These are phyloP conservation scores for Hirsutella thompsonii DNA, from an alignment of 2,329 filamentous ascomycete genomes.

Conservation along the genomic window DNA sequence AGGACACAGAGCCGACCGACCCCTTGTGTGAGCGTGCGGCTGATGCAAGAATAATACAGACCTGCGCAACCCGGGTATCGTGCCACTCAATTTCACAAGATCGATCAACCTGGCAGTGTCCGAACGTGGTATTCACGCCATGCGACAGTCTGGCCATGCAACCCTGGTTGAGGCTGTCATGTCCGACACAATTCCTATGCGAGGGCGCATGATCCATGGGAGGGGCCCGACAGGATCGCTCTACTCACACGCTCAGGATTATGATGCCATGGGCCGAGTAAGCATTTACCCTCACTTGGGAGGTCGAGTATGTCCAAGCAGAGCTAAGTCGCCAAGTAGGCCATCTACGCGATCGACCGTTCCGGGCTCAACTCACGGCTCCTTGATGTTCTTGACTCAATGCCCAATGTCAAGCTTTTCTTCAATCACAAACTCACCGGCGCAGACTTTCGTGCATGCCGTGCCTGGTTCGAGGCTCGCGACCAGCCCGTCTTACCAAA, in stretches of 20 bases:
- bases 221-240: slow-evolving; percentile 49
- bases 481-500: slow-evolving; percentile 20
- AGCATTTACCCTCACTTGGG: slow-evolving; percentile 11
- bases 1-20: no score
- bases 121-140: slow-evolving; percentile 82
- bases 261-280: slow-evolving; percentile 81
- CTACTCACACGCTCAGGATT: slow-evolving; percentile 74
- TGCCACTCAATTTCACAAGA: slow-evolving; percentile 87
- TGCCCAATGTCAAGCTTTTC: slow-evolving; percentile 82
- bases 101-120: slow-evolving; percentile 97
- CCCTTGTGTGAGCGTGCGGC: background rate
- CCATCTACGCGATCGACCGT: slow-evolving; percentile 76
- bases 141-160: slow-evolving; percentile 55
- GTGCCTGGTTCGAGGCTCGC: slow-evolving; percentile 74
- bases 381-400: slow-evolving; percentile 67
- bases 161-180: slow-evolving; percentile 64
- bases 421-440: slow-evolving; percentile 92
- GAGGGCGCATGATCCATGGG: slow-evolving; percentile 92
- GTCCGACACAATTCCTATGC: slow-evolving; percentile 75
- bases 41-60: slow-evolving; percentile 48
- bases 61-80: slow-evolving; percentile 68
- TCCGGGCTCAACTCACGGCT: slow-evolving; percentile 71
- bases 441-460: slow-evolving; percentile 65
- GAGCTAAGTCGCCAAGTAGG: slow-evolving; percentile 29
- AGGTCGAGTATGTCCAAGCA: background rate